Evolutionary conservation across 768 basidiomycete genomes (phyloP).

Genomic region (Pleurotus djamor): DNA sequence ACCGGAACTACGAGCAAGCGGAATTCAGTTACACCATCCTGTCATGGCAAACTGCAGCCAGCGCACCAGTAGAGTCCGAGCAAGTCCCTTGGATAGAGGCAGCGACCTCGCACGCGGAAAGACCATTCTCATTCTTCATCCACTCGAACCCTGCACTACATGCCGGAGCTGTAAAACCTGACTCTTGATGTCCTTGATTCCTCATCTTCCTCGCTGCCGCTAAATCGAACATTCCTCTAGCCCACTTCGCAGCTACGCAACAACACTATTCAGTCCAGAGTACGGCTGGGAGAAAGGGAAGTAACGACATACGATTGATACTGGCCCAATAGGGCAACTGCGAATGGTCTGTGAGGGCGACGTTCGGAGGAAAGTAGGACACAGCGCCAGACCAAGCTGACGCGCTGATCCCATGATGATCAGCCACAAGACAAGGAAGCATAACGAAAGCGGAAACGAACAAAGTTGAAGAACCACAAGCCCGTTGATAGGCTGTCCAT

Average conservation of each 20-base stretch:
- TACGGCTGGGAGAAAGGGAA: background rate
- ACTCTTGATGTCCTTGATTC: background rate
- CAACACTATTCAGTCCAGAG: background rate
- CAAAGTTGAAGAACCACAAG: background rate
- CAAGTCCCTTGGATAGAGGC: background rate
- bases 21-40: background rate
- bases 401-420: background rate
- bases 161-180: background rate
- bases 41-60: background rate
- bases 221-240: background rate
- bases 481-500: background rate
- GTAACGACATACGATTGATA: background rate
- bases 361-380: background rate
- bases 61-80: background rate
- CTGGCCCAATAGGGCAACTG: background rate
- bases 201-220: background rate
- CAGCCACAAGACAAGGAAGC: background rate
- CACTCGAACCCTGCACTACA: background rate
- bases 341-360: background rate
- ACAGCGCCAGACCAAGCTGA: background rate
- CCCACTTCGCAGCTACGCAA: background rate
- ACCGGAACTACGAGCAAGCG: background rate
- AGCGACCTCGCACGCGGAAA: background rate
- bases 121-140: background rate
- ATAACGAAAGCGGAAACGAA: background rate